A percentile compares a stretch with the other conserved stretches of the same genome.
Conservation (phyloP, 148 eudicot genomes). For the Rhododendron molle region DNA sequence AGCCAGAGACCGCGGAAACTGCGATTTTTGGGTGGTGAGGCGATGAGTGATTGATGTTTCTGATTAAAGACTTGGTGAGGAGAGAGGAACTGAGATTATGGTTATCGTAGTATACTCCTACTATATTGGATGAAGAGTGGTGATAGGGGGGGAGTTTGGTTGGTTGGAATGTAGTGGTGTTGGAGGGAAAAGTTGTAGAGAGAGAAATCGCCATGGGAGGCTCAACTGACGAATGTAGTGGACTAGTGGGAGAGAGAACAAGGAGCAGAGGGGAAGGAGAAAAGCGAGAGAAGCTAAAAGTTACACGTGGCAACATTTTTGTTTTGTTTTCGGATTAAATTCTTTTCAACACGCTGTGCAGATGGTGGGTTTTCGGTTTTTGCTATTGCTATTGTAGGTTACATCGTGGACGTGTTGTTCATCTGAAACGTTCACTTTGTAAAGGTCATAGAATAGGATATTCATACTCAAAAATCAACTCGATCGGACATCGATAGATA, state of each 20-base stretch:
- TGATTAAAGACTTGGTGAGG: background rate
- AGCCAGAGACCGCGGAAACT: background rate
- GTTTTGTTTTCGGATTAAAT: no score
- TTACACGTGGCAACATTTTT: conserved; percentile 15
- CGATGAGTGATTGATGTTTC: conserved; percentile 5
- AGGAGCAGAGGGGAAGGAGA: background rate
- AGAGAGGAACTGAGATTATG: conserved; percentile 1
- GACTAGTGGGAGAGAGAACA: background rate
- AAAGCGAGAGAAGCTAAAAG: background rate
- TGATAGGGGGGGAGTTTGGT: background rate
- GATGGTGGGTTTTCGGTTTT: no score
- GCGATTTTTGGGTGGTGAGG: background rate
- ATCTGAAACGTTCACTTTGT: no score
- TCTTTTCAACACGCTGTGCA: no score
- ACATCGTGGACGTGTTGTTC: no score
- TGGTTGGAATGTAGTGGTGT: background rate
- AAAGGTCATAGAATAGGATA: no score
- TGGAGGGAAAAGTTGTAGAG: background rate
- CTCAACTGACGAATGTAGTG: no score
- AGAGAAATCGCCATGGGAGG: conserved; percentile 10
- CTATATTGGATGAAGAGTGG: background rate
- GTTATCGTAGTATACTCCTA: background rate
- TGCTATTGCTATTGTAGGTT: no score
- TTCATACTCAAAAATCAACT: no score
- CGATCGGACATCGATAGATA: no score